Base-by-base conservation (phyloP, 768 basidiomycete species). In the Auriculariales sp. region DNA sequence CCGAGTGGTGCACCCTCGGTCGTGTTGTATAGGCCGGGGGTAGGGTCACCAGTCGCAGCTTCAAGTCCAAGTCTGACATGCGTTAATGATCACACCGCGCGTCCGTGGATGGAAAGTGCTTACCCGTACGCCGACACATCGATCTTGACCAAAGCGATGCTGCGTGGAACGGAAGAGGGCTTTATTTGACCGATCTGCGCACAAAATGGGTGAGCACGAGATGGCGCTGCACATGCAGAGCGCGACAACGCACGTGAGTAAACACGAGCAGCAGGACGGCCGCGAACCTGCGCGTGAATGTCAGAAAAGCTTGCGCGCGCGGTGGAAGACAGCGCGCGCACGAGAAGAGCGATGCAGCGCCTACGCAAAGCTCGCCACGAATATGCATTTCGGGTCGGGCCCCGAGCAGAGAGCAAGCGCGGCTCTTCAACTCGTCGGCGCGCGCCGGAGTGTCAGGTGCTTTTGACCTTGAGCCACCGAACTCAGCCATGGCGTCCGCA, bases 131-230 rank as follows among this genome's bases (percentile, higher is more conserved):
- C 69, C 28, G 84, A 80, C 53, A 79, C 71, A 58, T 89, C 80
- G 57, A 88, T 67, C 57, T 71, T 73, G 53, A 73, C 86, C 83
- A 89, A 81, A 49, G 77, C 73, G 49, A 89, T 77, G 50, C 71
- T 73, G 51, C 77, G 75, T 51, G 85, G 83, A 28, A 87, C 78
- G 29, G 68, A 70, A 14, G 83, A 79, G 47, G 81, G 82, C 61
- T 79, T 88, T 59, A 81, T 85, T 74, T 89, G 87, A 52, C 81
- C 85, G 51, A 88, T 76, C 86, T 89, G 53, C 45, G 45, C n/a
- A 32, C 44, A 60, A 56, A 53, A 48, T 52, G 36, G 44, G 12
- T 55, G 57, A 49, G 24, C 52, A 25, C 36, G 45, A 36, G 29
- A 10, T 33, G 59, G 50, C 54, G 53, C 56, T 57, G 42, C 54